Percentiles rank a stretch among this genome's conserved stretches.
Evolutionary conservation across 306 rosid genomes (phyloP).

Genomic region (Echinosophora koreensis): DNA sequence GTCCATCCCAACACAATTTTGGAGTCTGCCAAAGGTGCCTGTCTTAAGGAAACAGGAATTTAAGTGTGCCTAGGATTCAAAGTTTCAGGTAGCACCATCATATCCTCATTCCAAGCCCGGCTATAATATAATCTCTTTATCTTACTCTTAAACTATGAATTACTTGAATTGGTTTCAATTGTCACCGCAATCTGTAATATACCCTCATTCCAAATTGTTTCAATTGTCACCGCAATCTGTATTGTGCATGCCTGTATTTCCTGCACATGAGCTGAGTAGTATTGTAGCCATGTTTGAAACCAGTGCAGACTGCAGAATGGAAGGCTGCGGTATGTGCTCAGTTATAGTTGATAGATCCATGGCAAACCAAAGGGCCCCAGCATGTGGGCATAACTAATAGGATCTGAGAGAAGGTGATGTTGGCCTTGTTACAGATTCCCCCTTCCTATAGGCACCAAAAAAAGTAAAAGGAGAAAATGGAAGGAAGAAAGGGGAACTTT

Average conservation of each 20-base stretch:
- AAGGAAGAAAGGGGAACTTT: slow-evolving; percentile 12
- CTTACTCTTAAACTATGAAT: slow-evolving; percentile 15
- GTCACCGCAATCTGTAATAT: not conserved
- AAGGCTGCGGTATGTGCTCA: not conserved
- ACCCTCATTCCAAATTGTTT: slow-evolving; percentile 17
- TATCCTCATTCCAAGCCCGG: not conserved
- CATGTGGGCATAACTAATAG: slow-evolving; percentile 3
- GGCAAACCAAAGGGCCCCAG: slow-evolving; percentile 11
- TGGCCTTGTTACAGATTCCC: slow-evolving; percentile 5
- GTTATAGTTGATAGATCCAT: not conserved
- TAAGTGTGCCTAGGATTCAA: slow-evolving; percentile 2
- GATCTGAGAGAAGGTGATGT: slow-evolving; percentile 21
- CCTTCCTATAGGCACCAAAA: not conserved
- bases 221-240: slow-evolving; percentile 18
- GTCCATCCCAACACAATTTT: not conserved
- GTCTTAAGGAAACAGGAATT: not conserved
- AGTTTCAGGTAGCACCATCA: slow-evolving; percentile 15
- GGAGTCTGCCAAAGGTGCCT: not conserved
- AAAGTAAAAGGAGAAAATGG: not conserved
- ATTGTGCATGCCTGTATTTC: not conserved
- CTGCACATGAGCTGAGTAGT: slow-evolving; percentile 24
- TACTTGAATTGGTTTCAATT: slow-evolving; percentile 28
- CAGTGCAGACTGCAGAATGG: not conserved
- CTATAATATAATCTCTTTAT: slow-evolving; percentile 22
- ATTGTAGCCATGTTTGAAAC: slow-evolving; percentile 4